These are phyloP conservation scores for Zygosaccharomyces sapae DNA, from an alignment of 1,139 yeast species.

Conservation along the genomic window DNA sequence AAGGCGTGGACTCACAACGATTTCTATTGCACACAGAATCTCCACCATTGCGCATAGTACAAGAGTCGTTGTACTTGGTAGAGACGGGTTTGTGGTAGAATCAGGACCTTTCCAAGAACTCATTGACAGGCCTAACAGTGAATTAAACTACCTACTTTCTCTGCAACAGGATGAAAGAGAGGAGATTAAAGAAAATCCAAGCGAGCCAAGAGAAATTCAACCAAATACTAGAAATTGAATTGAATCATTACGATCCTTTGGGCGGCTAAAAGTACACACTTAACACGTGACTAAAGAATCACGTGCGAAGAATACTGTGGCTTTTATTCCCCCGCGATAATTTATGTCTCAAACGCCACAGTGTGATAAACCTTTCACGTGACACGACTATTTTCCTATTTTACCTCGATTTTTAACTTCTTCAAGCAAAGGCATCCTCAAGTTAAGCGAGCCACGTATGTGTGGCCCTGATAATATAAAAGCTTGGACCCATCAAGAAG, in stretches of 20 bases:
- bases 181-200: background rate
- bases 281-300: background rate
- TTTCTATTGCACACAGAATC: constrained; percentile 87
- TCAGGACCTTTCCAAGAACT: constrained; percentile 66
- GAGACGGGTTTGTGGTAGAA: constrained; percentile 69
- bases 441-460: background rate
- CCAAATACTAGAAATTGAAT: background rate
- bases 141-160: constrained; percentile 39
- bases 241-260: background rate
- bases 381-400: background rate
- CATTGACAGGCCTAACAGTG: constrained; percentile 53
- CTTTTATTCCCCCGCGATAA: background rate
- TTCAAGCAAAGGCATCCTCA: background rate
- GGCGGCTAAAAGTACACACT: background rate
- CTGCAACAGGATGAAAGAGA: constrained; percentile 16
- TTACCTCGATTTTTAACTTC: constrained; percentile 4
- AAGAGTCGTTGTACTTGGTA: constrained; percentile 65
- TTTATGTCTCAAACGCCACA: constrained; percentile 1
- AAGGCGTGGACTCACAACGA: constrained; percentile 70
- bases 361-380: background rate
- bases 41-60: constrained; percentile 77
- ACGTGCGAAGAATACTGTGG: background rate
- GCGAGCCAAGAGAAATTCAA: background rate
- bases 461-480: constrained; percentile 2
- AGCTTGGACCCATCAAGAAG: background rate